phyloP scores from a whole-genome alignment of 352 stramenopile genomes.

The Phytophthora litchii region DNA sequence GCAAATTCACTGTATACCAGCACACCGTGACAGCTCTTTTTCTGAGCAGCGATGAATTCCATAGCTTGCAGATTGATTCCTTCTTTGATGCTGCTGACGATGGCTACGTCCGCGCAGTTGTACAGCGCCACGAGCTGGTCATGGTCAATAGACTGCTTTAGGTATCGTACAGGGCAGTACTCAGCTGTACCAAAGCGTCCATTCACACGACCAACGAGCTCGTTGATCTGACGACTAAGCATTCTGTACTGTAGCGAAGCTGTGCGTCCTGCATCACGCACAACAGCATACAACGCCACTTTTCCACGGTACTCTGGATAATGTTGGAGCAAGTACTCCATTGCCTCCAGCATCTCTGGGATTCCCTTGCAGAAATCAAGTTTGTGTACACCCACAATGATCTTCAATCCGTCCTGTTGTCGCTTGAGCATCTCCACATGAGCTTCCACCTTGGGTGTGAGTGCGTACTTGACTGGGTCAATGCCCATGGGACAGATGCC shows the following conservation, averaged over 20 bases:
- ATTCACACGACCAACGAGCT: slow-evolving; percentile 90
- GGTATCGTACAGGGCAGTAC: slow-evolving; percentile 88
- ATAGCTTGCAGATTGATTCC: slow-evolving; percentile 92
- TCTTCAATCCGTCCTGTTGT: slow-evolving; percentile 75
- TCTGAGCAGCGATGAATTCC: slow-evolving; percentile 90
- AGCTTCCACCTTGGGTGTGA: slow-evolving; percentile 56
- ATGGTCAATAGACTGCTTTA: slow-evolving; percentile 87
- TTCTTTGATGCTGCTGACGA: slow-evolving; percentile 91
- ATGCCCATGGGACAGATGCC: slow-evolving; percentile 92
- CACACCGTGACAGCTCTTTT: slow-evolving; percentile 83
- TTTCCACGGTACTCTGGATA: slow-evolving; percentile 94
- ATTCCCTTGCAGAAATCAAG: slow-evolving; percentile 89
- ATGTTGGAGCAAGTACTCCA: slow-evolving; percentile 88
- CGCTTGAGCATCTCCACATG: slow-evolving; percentile 58
- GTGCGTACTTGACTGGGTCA: slow-evolving; percentile 81
- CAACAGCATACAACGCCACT: slow-evolving; percentile 94
- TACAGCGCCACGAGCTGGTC: slow-evolving; percentile 91
- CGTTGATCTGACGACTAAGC: slow-evolving; percentile 89
- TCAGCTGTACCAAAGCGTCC: slow-evolving; percentile 87
- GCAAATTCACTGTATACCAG: slow-evolving; percentile 93
- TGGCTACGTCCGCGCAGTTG: slow-evolving; percentile 86
- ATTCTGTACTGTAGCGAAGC: slow-evolving; percentile 79
- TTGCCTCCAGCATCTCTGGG: slow-evolving; percentile 88
- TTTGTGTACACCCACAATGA: slow-evolving; percentile 80
- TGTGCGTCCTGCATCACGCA: slow-evolving; percentile 70